Evolutionary conservation across 306 rosid genomes (phyloP).

Genomic region (Cucumis cinereus): DNA sequence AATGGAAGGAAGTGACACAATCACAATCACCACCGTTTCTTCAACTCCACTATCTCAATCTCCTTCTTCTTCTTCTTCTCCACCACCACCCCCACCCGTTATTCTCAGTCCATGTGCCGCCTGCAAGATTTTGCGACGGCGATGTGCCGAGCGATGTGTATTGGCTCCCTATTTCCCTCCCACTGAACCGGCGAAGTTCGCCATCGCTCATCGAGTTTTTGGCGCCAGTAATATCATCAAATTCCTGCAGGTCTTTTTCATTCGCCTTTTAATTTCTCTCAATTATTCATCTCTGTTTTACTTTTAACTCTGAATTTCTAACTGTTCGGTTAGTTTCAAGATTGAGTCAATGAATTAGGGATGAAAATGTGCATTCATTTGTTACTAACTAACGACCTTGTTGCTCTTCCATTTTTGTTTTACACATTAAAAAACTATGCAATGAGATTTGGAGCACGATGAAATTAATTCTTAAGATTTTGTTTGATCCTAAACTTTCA

Average conservation of each 20-base stretch:
- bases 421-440: neutral
- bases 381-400: neutral
- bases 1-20: neutral
- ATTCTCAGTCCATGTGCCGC: constrained; percentile 86
- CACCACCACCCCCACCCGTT: constrained; percentile 19
- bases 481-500: neutral
- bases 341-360: neutral
- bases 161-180: constrained; percentile 96
- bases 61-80: constrained; percentile 16
- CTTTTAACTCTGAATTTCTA: neutral
- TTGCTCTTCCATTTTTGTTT: neutral
- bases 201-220: constrained; percentile 81
- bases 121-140: constrained; percentile 65
- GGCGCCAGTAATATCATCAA: constrained; percentile 97
- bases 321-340: neutral
- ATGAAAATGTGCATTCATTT: neutral
- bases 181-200: constrained; percentile 75
- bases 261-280: neutral
- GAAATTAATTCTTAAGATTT: neutral
- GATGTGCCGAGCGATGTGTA: constrained; percentile 80
- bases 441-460: neutral
- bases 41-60: neutral
- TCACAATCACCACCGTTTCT: neutral
- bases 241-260: constrained; percentile 59
- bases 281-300: neutral